Evolutionary conservation across 2,329 filamentous ascomycete genomes (phyloP).

Genomic region (Pseudopithomyces chartarum): DNA sequence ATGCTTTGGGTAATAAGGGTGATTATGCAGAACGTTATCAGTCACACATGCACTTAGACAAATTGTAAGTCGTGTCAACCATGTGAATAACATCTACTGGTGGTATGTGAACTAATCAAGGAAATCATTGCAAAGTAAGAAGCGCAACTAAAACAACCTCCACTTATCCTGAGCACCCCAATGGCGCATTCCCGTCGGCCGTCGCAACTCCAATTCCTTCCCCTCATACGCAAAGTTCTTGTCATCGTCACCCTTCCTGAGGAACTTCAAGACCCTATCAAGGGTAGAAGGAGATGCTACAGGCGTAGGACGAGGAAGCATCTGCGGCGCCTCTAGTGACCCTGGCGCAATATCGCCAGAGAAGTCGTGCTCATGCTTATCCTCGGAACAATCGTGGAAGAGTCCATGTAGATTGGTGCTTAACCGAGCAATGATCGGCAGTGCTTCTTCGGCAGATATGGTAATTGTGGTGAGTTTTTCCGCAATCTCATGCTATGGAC

Average conservation of each 20-base stretch:
- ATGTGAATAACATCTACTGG: not conserved
- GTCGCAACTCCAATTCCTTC: constrained; percentile 38
- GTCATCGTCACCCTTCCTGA: constrained; percentile 24
- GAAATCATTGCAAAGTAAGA: not conserved
- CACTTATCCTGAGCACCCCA: constrained; percentile 27
- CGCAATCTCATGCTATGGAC: constrained; percentile 40
- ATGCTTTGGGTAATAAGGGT: too few species aligned
- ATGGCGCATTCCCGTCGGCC: constrained; percentile 38
- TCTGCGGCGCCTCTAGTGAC: constrained; percentile 38
- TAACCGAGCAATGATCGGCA: constrained; percentile 25
- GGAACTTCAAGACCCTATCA: constrained; percentile 27
- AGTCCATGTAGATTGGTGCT: constrained; percentile 28
- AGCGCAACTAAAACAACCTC: constrained; percentile 10
- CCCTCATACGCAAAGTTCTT: constrained; percentile 40
- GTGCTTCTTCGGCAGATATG: constrained; percentile 13
- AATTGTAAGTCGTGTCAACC: not conserved
- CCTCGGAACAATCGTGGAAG: constrained; percentile 16
- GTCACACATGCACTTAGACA: too few species aligned
- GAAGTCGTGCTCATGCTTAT: constrained; percentile 29
- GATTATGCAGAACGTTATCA: too few species aligned
- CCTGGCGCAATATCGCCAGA: constrained; percentile 44
- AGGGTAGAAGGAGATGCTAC: constrained; percentile 20
- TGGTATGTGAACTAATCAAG: not conserved
- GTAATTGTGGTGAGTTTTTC: constrained; percentile 25
- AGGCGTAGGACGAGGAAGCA: constrained; percentile 32